Evolutionary conservation across 805 yeast genomes (phyloP).

Genomic region (Pichia rugopelliculosa): DNA sequence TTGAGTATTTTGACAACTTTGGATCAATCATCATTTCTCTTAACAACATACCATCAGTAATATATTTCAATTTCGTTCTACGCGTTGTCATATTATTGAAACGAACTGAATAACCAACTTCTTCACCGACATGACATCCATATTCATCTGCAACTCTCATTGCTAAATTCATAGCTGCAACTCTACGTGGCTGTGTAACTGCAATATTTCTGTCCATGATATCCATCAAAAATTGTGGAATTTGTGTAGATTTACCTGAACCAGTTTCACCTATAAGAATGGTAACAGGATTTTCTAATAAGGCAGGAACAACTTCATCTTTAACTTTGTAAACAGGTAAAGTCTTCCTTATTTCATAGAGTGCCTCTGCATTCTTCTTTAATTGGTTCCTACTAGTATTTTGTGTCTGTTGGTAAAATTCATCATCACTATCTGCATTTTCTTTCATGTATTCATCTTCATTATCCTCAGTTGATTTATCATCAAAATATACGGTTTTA

Average conservation of each 20-base stretch:
- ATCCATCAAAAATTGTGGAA: slow-evolving; percentile 82
- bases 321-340: slow-evolving; percentile 75
- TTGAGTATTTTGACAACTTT: slow-evolving; percentile 54
- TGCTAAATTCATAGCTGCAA: slow-evolving; percentile 93
- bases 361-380: slow-evolving; percentile 33
- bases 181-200: slow-evolving; percentile 95
- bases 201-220: slow-evolving; percentile 51
- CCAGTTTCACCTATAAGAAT: slow-evolving; percentile 95
- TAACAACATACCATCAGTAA: slow-evolving; percentile 96
- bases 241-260: slow-evolving; percentile 95
- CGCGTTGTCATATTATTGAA: slow-evolving; percentile 62
- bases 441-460: slow-evolving; percentile 14
- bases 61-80: slow-evolving; percentile 67
- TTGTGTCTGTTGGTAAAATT: slow-evolving; percentile 3
- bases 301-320: slow-evolving; percentile 49
- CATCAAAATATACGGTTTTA: slow-evolving; percentile 23
- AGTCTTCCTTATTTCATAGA: slow-evolving; percentile 45
- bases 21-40: slow-evolving; percentile 82
- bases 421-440: slow-evolving; percentile 21
- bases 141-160: slow-evolving; percentile 85
- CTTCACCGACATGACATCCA: slow-evolving; percentile 69
- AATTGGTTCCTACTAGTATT: slow-evolving; percentile 17
- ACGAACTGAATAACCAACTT: slow-evolving; percentile 89
- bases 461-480: slow-evolving; percentile 15
- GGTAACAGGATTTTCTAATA: slow-evolving; percentile 56